phyloP scores from a whole-genome alignment of 495 filamentous ascomycete genomes.

The Letharia columbiana region DNA sequence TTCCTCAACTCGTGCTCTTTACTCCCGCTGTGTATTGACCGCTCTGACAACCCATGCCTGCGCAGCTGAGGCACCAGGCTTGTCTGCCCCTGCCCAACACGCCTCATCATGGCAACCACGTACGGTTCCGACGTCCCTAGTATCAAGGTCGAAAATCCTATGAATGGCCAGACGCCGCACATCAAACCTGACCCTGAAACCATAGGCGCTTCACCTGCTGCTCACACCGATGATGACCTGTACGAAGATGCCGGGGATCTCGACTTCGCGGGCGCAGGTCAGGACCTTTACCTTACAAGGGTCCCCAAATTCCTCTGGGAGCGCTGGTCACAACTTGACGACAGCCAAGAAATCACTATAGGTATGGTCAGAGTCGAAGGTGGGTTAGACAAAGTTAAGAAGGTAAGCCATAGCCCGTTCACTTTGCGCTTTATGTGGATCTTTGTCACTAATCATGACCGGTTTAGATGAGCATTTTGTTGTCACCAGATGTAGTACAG shows the following conservation, averaged over 20 bases:
- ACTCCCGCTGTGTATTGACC: not conserved
- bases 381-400: slow-evolving; percentile 42
- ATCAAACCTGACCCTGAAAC: slow-evolving; percentile 65
- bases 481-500: slow-evolving; percentile 38
- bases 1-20: not conserved
- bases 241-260: slow-evolving; percentile 87
- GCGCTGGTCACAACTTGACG: slow-evolving; percentile 47
- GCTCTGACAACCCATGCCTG: not conserved
- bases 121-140: slow-evolving; percentile 16
- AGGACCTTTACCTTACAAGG: slow-evolving; percentile 62
- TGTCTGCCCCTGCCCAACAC: not conserved
- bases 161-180: slow-evolving; percentile 16
- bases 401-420: slow-evolving; percentile 33
- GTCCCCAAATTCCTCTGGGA: slow-evolving; percentile 75
- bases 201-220: slow-evolving; percentile 46
- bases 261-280: slow-evolving; percentile 54
- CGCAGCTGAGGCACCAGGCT: not conserved
- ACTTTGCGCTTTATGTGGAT: not conserved
- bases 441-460: slow-evolving; percentile 3
- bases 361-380: slow-evolving; percentile 65
- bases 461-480: slow-evolving; percentile 29
- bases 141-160: slow-evolving; percentile 21
- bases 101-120: slow-evolving; percentile 15
- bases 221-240: slow-evolving; percentile 62
- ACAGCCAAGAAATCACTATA: slow-evolving; percentile 58